phyloP scores from a whole-genome alignment of 495 filamentous ascomycete species.

The Thozetella sp. region DNA sequence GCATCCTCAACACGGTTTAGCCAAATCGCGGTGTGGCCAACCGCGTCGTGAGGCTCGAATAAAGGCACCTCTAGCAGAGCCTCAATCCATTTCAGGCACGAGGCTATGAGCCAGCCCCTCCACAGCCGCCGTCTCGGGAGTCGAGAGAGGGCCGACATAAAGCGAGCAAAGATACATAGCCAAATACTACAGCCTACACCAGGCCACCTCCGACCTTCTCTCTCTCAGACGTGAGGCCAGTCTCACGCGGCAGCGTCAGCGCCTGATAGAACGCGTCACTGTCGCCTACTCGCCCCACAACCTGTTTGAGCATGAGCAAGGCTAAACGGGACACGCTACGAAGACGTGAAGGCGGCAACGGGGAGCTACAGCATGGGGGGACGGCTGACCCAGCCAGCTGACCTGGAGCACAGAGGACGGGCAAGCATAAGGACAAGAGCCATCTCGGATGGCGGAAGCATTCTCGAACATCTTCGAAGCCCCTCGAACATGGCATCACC shows the following conservation, averaged over 20 bases:
- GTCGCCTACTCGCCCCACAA: background rate
- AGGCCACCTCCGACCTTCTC: background rate
- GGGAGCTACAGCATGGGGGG: too few species aligned
- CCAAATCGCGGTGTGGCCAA: slow-evolving; percentile 7
- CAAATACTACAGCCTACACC: background rate
- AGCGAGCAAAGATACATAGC: background rate
- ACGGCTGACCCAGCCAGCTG: too few species aligned
- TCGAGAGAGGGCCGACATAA: background rate
- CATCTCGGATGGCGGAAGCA: background rate
- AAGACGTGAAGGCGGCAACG: too few species aligned
- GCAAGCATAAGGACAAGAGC: background rate
- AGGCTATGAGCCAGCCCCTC: background rate
- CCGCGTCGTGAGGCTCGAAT: background rate
- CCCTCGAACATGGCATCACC: background rate
- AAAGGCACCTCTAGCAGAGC: background rate
- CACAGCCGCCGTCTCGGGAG: slow-evolving; percentile 1
- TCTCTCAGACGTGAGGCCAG: background rate
- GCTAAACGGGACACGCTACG: background rate
- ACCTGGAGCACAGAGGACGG: background rate
- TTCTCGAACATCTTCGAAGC: background rate
- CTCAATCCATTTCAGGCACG: slow-evolving; percentile 1
- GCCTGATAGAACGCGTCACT: background rate
- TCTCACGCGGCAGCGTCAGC: background rate
- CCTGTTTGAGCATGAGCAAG: background rate
- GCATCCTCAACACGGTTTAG: slow-evolving; percentile 8